Evolutionary conservation across 768 basidiomycete species (phyloP).

Genomic region (Lactarius pseudohatsudake): DNA sequence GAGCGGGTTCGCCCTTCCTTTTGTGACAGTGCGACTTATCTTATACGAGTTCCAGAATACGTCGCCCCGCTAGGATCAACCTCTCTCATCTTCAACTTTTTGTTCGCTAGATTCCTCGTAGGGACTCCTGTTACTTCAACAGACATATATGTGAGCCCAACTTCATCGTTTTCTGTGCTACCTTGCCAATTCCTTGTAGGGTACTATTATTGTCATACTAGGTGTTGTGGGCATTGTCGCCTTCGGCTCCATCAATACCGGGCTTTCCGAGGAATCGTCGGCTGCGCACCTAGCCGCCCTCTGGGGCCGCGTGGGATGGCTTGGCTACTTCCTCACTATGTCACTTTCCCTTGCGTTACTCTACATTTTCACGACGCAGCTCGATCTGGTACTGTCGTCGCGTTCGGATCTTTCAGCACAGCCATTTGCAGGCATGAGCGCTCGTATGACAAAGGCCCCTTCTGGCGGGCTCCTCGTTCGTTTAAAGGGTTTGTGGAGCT

Average conservation of each 20-base stretch:
- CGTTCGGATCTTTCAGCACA: slow-evolving; percentile 67
- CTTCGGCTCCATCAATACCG: slow-evolving; percentile 82
- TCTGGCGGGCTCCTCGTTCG: slow-evolving; percentile 34
- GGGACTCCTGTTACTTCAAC: slow-evolving; percentile 81
- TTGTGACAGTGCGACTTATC: slow-evolving; percentile 13
- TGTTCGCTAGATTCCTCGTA: slow-evolving; percentile 87
- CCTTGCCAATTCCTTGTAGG: slow-evolving; percentile 43
- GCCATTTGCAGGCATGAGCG: slow-evolving; percentile 47
- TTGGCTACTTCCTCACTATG: slow-evolving; percentile 87
- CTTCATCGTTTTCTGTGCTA: neutral
- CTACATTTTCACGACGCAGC: slow-evolving; percentile 65
- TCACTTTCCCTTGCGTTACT: slow-evolving; percentile 61
- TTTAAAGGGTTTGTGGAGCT: slow-evolving; percentile 44
- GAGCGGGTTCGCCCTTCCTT: slow-evolving; percentile 55
- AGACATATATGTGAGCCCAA: slow-evolving; percentile 69
- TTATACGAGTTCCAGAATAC: slow-evolving; percentile 60
- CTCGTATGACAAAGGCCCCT: slow-evolving; percentile 31
- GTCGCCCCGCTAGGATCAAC: slow-evolving; percentile 94
- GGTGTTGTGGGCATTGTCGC: slow-evolving; percentile 88
- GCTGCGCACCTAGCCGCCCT: slow-evolving; percentile 75
- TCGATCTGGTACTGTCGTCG: slow-evolving; percentile 70
- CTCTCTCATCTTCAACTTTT: slow-evolving; percentile 93
- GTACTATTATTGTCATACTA: slow-evolving; percentile 77
- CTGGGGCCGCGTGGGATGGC: slow-evolving; percentile 88
- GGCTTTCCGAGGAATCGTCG: slow-evolving; percentile 70